These are phyloP conservation scores for Ascochyta lentis DNA, from an alignment of 2,329 filamentous ascomycete genomes.

Conservation along the genomic window DNA sequence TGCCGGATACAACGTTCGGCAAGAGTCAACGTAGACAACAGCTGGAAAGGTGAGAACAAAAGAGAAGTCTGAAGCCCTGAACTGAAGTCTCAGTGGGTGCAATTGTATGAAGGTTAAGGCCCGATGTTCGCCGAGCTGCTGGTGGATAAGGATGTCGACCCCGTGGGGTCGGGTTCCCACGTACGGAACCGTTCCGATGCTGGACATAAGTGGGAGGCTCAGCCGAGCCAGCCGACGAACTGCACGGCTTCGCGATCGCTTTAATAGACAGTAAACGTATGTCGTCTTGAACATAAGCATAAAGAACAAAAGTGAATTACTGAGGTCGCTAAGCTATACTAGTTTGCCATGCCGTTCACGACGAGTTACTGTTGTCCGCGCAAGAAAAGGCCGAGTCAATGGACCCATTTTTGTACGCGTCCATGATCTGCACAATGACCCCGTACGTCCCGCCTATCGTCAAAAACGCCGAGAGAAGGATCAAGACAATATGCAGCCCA, in stretches of 20 bases:
- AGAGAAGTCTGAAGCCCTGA: neutral
- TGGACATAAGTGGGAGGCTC: neutral
- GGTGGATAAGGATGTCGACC: conserved; percentile 1
- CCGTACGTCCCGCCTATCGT: conserved; percentile 58
- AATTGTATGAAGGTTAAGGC: neutral
- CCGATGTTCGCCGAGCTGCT: neutral
- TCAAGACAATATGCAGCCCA: conserved; percentile 51
- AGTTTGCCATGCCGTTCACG: conserved; percentile 7
- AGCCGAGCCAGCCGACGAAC: neutral
- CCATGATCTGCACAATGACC: conserved; percentile 59
- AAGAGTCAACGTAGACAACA: neutral
- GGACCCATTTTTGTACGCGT: conserved; percentile 57
- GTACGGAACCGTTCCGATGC: conserved; percentile 1
- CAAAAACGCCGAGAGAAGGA: conserved; percentile 57
- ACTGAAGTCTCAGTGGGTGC: neutral
- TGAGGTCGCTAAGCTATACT: neutral
- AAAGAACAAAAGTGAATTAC: neutral
- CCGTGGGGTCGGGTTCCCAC: neutral
- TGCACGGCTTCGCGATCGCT: neutral
- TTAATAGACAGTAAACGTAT: neutral
- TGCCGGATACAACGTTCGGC: neutral
- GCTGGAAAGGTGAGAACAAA: neutral
- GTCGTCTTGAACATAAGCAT: neutral
- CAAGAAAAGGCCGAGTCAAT: conserved; percentile 51
- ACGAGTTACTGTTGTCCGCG: conserved; percentile 42